Evolutionary conservation across 163 green algal genomes (phyloP).

Genomic region (Chlorella variabilis): DNA sequence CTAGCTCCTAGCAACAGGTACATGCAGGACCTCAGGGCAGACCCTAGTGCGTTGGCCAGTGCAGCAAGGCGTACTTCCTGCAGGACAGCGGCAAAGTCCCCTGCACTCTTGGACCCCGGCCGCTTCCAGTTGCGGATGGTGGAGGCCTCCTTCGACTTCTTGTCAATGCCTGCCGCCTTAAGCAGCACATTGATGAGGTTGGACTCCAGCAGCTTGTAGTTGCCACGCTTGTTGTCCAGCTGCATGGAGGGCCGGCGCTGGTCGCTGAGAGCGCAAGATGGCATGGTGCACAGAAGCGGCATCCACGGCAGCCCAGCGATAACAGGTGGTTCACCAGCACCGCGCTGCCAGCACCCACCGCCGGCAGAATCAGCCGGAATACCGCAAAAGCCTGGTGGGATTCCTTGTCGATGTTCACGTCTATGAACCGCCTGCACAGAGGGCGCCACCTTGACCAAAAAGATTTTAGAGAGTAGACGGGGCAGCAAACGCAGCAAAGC

Average conservation of each 20-base stretch:
- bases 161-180: constrained; percentile 21
- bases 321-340: neutral
- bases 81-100: constrained; percentile 55
- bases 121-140: constrained; percentile 18
- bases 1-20: no score
- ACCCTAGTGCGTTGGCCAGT: no score
- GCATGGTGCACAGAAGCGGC: neutral
- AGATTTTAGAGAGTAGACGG: neutral
- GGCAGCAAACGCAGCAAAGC: no score
- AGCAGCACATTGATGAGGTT: constrained; percentile 37
- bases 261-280: no score
- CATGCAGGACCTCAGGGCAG: no score
- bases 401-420: constrained; percentile 10
- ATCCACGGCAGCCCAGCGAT: neutral
- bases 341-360: no score
- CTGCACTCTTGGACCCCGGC: constrained; percentile 39
- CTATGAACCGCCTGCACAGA: constrained; percentile 29
- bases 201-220: constrained; percentile 53
- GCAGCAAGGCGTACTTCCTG: constrained; percentile 41
- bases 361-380: constrained; percentile 45
- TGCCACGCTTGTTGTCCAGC: constrained; percentile 45
- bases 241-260: neutral
- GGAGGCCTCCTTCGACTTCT: neutral
- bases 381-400: constrained; percentile 40
- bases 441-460: no score